Conservation (phyloP, 768 basidiomycete species). For the Rhizopogon vesiculosus region DNA sequence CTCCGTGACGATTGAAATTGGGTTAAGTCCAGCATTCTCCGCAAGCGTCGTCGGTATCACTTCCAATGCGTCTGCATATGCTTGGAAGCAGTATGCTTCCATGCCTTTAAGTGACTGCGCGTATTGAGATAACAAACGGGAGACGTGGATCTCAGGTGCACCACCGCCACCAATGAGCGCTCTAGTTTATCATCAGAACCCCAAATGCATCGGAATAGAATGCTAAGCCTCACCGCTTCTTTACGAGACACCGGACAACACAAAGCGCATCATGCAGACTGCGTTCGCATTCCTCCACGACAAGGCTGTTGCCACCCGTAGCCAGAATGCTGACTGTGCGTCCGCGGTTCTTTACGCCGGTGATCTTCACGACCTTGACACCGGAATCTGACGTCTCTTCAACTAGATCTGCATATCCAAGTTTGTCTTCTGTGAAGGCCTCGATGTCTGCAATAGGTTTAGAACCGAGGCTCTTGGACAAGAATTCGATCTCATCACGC, state of each 20-base stretch:
- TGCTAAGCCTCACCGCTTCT: conserved; percentile 72
- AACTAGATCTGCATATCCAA: conserved; percentile 93
- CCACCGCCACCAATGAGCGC: conserved; percentile 96
- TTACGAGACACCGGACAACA: conserved; percentile 96
- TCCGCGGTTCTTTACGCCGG: conserved; percentile 91
- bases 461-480: conserved; percentile 90
- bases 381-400: conserved; percentile 83
- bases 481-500: conserved; percentile 97
- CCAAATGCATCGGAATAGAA: not conserved
- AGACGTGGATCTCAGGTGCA: conserved; percentile 97
- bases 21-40: conserved; percentile 97
- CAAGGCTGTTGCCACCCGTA: conserved; percentile 88
- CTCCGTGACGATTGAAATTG: conserved; percentile 97
- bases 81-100: conserved; percentile 99
- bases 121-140: conserved; percentile 84
- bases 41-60: conserved; percentile 97
- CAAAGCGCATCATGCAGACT: conserved; percentile 99
- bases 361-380: conserved; percentile 90
- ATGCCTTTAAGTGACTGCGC: conserved; percentile 94
- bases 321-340: conserved; percentile 94
- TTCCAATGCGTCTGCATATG: conserved; percentile 95
- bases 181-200: conserved; percentile 29
- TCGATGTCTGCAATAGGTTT: conserved; percentile 98
- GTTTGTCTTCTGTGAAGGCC: conserved; percentile 95
- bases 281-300: conserved; percentile 95